Conservation (phyloP, 257 asterid genomes). For the Solanum virginianum region DNA sequence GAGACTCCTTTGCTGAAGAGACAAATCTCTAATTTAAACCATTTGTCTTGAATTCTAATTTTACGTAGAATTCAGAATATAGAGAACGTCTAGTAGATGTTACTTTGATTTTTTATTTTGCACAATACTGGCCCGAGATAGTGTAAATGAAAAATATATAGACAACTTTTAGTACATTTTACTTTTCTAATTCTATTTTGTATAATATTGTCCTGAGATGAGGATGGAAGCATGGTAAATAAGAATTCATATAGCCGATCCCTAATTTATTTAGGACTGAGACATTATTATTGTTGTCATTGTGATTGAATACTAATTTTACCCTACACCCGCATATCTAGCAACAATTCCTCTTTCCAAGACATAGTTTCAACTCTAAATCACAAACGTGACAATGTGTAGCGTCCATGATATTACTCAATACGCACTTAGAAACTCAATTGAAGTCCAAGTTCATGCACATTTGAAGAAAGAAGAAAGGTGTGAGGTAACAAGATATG, state of each 20-base stretch:
- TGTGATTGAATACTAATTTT: neutral
- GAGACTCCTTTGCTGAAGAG: neutral
- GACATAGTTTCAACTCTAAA: neutral
- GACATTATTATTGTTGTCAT: neutral
- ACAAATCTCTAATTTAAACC: neutral
- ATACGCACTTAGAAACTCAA: neutral
- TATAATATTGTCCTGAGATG: neutral
- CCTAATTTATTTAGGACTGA: neutral
- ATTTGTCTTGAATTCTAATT: neutral
- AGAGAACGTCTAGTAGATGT: neutral
- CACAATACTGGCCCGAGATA: neutral
- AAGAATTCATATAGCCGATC: neutral
- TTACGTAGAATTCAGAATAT: neutral
- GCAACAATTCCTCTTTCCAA: neutral
- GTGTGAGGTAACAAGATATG: neutral
- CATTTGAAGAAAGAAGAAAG: neutral
- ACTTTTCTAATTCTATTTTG: neutral
- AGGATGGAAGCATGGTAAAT: neutral
- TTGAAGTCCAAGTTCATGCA: neutral
- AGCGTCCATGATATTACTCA: neutral
- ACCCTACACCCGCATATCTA: neutral
- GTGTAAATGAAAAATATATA: neutral
- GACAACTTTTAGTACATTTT: neutral
- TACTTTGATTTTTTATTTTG: neutral
- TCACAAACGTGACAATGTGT: neutral